phyloP scores from a whole-genome alignment of 2,329 filamentous ascomycete genomes.

The Fusarium sp. region DNA sequence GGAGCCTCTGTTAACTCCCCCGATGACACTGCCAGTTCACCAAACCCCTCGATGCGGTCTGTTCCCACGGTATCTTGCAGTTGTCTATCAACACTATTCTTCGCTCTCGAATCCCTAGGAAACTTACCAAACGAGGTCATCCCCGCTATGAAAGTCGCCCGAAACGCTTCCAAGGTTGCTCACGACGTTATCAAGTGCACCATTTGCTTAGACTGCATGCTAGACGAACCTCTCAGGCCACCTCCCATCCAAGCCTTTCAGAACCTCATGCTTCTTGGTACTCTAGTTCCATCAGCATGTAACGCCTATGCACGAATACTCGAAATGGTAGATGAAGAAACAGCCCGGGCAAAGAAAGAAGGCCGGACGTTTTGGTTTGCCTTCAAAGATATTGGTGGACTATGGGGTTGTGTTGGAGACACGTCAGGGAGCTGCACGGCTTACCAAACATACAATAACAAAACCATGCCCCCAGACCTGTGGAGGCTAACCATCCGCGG shows the following conservation, averaged over 20 bases:
- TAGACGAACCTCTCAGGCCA: constrained; percentile 50
- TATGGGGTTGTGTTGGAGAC: constrained; percentile 56
- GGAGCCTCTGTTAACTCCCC: constrained; percentile 37
- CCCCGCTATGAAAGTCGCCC: constrained; percentile 60
- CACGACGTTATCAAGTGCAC: constrained; percentile 65
- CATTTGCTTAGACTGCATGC: constrained; percentile 57
- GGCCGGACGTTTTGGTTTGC: constrained; percentile 58
- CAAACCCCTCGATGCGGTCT: constrained; percentile 32
- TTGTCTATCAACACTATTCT: constrained; percentile 63
- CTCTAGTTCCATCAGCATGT: constrained; percentile 67
- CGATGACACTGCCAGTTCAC: constrained; percentile 14
- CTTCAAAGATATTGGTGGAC: constrained; percentile 60
- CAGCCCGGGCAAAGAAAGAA: constrained; percentile 57
- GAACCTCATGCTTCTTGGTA: constrained; percentile 68
- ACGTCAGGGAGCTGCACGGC: constrained; percentile 45
- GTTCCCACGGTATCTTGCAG: constrained; percentile 54
- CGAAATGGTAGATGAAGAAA: constrained; percentile 65
- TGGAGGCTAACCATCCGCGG: constrained; percentile 67
- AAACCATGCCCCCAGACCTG: constrained; percentile 61
- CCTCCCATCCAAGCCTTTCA: constrained; percentile 65
- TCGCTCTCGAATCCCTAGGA: constrained; percentile 63
- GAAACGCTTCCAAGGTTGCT: constrained; percentile 60
- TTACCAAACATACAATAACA: constrained; percentile 53
- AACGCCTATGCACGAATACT: constrained; percentile 69
- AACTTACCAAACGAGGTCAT: constrained; percentile 59